Conservation (phyloP, 768 basidiomycete species). For the Dictyophora rubrovolvata region DNA sequence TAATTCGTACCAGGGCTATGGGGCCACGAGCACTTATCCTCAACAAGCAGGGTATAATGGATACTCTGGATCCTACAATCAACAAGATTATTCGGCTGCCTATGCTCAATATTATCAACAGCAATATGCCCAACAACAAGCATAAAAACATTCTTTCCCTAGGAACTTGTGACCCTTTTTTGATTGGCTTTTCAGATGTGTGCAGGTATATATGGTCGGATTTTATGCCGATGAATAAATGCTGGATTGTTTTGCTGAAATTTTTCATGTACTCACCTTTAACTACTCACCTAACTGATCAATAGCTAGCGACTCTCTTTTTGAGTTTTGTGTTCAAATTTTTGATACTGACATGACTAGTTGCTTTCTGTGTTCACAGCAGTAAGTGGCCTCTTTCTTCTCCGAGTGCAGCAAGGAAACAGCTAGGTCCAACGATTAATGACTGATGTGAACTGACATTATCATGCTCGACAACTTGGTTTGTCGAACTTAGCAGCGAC, state of each 20-base stretch:
- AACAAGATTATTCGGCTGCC: slow-evolving; percentile 64
- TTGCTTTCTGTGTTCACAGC: not conserved
- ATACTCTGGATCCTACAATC: slow-evolving; percentile 29
- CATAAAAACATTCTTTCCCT: slow-evolving; percentile 19
- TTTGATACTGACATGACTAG: not conserved
- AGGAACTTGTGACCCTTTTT: slow-evolving; percentile 1
- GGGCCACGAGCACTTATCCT: slow-evolving; percentile 25
- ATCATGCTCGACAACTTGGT: not conserved
- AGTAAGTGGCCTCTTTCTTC: not conserved
- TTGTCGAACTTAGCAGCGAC: not conserved
- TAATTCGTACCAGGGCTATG: slow-evolving; percentile 27
- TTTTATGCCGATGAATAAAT: not conserved
- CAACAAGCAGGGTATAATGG: slow-evolving; percentile 26
- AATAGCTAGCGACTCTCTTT: slow-evolving; percentile 9
- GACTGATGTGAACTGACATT: not conserved
- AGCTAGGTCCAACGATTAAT: not conserved
- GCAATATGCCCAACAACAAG: slow-evolving; percentile 74
- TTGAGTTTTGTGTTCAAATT: not conserved
- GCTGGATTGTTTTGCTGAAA: not conserved
- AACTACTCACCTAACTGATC: slow-evolving; percentile 10
- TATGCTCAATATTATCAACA: slow-evolving; percentile 85
- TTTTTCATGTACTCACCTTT: slow-evolving; percentile 1
- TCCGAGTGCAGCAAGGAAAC: not conserved
- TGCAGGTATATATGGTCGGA: slow-evolving; percentile 9
- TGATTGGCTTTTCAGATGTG: not conserved